A percentile compares a stretch with the other conserved stretches of the same genome.
Conservation (phyloP, 2,329 filamentous ascomycete species). For the Sclerotinia nivalis region DNA sequence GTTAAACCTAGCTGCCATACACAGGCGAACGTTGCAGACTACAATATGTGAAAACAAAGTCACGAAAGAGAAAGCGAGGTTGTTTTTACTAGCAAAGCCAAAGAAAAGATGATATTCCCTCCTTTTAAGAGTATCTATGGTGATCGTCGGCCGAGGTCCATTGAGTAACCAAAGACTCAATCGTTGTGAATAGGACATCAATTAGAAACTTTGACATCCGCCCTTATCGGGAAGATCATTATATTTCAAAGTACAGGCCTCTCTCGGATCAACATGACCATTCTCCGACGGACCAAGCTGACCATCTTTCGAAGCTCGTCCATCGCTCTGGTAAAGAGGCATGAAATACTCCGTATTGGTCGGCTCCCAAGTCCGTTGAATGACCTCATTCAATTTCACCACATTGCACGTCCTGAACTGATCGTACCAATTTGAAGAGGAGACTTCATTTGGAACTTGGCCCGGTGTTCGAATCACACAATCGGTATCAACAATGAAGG, state of each 20-base stretch:
- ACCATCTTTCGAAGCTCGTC: not conserved
- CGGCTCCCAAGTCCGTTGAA: not conserved
- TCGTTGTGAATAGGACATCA: too few relatives aligned
- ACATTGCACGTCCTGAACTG: not conserved
- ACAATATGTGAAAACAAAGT: too few relatives aligned
- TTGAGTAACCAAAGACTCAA: too few relatives aligned
- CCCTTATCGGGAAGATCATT: not conserved
- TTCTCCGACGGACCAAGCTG: conserved; percentile 6
- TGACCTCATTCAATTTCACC: not conserved
- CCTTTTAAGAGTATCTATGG: too few relatives aligned
- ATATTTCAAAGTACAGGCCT: not conserved
- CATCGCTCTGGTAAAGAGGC: conserved; percentile 7
- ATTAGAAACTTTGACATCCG: too few relatives aligned
- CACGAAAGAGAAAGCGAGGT: too few relatives aligned
- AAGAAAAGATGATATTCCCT: too few relatives aligned
- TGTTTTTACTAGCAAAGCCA: too few relatives aligned
- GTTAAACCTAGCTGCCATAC: too few relatives aligned
- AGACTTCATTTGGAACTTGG: not conserved
- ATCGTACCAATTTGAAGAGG: not conserved
- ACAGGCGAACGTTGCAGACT: too few relatives aligned
- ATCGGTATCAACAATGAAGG: not conserved
- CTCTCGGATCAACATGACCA: too few relatives aligned
- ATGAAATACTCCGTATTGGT: not conserved
- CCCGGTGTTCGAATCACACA: not conserved
- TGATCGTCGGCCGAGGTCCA: too few relatives aligned